Percentiles rank a stretch among this genome's conserved stretches.
Evolutionary conservation across 1,284 basidiomycete genomes (phyloP).

Genomic region (Malassezia arunalokei): DNA sequence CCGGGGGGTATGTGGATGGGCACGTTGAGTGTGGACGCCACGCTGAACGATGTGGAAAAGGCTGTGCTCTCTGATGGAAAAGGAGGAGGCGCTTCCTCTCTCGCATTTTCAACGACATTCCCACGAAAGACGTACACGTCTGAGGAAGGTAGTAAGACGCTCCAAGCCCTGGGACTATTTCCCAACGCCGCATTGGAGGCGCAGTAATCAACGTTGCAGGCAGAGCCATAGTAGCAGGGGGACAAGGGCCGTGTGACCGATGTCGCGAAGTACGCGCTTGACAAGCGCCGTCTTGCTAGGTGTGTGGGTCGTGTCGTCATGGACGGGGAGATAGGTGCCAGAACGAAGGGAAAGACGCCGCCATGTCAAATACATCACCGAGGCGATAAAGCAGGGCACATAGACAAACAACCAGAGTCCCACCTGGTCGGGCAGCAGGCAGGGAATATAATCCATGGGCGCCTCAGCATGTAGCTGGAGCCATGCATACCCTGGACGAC

Average conservation of each 20-base stretch:
- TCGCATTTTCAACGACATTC: slow-evolving; percentile 41
- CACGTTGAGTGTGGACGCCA: slow-evolving; percentile 28
- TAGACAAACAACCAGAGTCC: slow-evolving; percentile 27
- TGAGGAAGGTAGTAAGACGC: slow-evolving; percentile 28
- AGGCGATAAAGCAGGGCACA: slow-evolving; percentile 18
- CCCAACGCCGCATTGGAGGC: slow-evolving; percentile 43
- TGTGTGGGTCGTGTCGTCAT: neutral
- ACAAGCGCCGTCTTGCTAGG: neutral
- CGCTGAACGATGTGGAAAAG: slow-evolving; percentile 24
- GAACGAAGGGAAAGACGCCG: neutral
- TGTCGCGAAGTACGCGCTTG: neutral
- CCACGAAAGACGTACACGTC: slow-evolving; percentile 36
- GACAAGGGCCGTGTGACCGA: neutral
- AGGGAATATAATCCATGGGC: slow-evolving; percentile 23
- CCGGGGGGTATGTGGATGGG: slow-evolving; percentile 40
- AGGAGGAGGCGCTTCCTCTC: slow-evolving; percentile 17
- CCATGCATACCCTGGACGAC: slow-evolving; percentile 28
- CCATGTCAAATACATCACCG: slow-evolving; percentile 6
- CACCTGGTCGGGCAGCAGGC: slow-evolving; percentile 31
- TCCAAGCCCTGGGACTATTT: slow-evolving; percentile 39
- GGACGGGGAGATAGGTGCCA: neutral
- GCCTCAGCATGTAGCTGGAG: slow-evolving; percentile 15
- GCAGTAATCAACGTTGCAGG: slow-evolving; percentile 1
- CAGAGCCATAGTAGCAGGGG: slow-evolving; percentile 6
- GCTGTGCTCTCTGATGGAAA: slow-evolving; percentile 30